Base-by-base conservation (phyloP, 1,139 yeast genomes). In the Magnusiomyces sp. region DNA sequence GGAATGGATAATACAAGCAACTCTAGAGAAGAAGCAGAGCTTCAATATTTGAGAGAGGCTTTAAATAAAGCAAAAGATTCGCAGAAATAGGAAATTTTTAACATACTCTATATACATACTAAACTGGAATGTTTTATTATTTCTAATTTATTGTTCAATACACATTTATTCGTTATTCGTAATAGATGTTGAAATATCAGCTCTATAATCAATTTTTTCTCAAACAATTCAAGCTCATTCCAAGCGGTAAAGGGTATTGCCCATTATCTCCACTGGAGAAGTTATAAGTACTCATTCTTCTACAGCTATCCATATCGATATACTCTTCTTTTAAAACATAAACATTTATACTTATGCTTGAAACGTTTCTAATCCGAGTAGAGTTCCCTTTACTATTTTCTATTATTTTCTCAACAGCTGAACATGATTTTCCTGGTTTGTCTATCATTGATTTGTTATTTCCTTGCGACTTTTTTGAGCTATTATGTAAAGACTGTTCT, bases 21-120 rank as follows among this genome's bases (percentile, higher is more conserved):
- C 50, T 27, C 27, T 50, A 14, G 55, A 41, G 40, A 43, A 44
- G 19, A 60, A 57, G 47, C 44, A 53, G 40, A 34, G 11, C 46
- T 52, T 6, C 54, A 47, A 13, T 11, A 36, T 4, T 48, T 48
- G 11, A 47, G 43, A 7, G 7, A 37, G 6, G 19, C 43, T n/a
- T 6, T 41, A 7, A 13, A 9, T 6, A 16, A 41, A 27, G 17
- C 32, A 11, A 23, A 41, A 29, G 9, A 41, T n/a, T 13, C 37
- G 9, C 16, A 34, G 37, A n/a, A 10, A 34, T 34, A 34, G 5
- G 9, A 5, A 38, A 5, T n/a, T 34, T n/a, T 34, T 5, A n/a
- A 34, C 37, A 34, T n/a, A 34, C 29, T 23, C 4, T 7, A 23
- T 4, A 23, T 7, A n/a, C 7, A 23, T 23, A 23, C 4, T 23